A percentile compares a stretch with the other conserved stretches of the same genome.
phyloP scores from a whole-genome alignment of 2,329 filamentous ascomycete genomes.

The Colletotrichum tropicale region DNA sequence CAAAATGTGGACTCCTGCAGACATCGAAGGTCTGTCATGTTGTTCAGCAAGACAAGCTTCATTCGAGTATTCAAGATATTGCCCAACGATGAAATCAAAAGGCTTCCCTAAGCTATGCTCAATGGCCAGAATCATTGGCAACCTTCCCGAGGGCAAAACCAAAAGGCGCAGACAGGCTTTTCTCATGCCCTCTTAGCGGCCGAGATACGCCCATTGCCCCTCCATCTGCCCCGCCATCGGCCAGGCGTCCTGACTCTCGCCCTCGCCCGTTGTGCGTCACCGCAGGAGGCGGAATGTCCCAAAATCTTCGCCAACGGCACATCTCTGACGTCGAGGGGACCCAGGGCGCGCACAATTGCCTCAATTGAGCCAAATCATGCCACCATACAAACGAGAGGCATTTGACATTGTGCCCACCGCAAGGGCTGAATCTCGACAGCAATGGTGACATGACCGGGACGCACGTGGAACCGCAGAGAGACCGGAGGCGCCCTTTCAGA shows the following conservation, averaged over 20 bases:
- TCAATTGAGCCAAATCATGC: background rate
- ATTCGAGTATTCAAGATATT: background rate
- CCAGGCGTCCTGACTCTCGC: background rate
- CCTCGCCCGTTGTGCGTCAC: background rate
- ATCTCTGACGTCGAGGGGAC: background rate
- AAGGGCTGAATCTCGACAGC: background rate
- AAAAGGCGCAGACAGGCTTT: background rate
- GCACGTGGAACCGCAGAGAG: background rate
- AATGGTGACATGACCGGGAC: background rate
- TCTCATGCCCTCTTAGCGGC: background rate
- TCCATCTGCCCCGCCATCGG: constrained; percentile 16
- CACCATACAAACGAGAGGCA: background rate
- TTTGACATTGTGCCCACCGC: background rate
- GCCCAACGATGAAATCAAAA: background rate
- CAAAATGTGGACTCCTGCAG: background rate
- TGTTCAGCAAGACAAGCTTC: background rate
- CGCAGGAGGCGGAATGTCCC: background rate
- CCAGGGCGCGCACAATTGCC: background rate
- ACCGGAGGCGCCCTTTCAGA: background rate
- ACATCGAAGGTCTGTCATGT: background rate
- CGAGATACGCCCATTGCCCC: background rate
- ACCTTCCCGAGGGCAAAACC: background rate
- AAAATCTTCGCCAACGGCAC: background rate
- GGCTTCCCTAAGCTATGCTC: fast-evolving
- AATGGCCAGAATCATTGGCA: background rate